A percentile compares a stretch with the other conserved stretches of the same genome.
Evolutionary conservation across 1,284 basidiomycete species (phyloP).

Genomic region (Boletellus deceptivus): DNA sequence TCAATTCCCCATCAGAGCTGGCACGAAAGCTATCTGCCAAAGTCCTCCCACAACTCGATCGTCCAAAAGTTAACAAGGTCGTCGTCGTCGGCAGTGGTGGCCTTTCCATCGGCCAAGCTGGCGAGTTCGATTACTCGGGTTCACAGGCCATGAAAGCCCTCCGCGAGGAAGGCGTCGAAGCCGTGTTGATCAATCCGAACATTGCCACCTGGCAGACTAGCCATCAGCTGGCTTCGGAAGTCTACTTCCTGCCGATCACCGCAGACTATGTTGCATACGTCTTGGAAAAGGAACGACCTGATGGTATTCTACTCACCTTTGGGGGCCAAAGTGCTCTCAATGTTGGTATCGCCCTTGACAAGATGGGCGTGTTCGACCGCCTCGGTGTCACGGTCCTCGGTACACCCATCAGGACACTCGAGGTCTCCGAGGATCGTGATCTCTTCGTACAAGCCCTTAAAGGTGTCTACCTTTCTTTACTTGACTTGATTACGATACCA

Average conservation of each 20-base stretch:
- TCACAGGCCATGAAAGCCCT: conserved; percentile 99
- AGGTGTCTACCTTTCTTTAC: conserved; percentile 47
- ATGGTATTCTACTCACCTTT: conserved; percentile 96
- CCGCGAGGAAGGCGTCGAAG: conserved; percentile 92
- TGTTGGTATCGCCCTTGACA: conserved; percentile 96
- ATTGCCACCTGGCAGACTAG: conserved; percentile 98
- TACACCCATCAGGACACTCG: conserved; percentile 92
- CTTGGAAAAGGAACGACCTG: conserved; percentile 96
- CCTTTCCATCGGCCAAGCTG: conserved; percentile 96
- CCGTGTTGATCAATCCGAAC: conserved; percentile 96
- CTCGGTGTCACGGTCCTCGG: conserved; percentile 94
- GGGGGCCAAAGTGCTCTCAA: conserved; percentile 98
- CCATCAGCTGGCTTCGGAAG: conserved; percentile 92
- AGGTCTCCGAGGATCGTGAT: conserved; percentile 96
- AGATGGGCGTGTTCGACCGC: conserved; percentile 96
- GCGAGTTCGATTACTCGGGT: conserved; percentile 99
- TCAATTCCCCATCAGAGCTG: conserved; percentile 90
- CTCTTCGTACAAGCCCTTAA: conserved; percentile 97
- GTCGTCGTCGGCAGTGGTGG: conserved; percentile 97
- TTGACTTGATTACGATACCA: background rate
- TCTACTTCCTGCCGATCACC: conserved; percentile 98
- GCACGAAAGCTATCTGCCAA: conserved; percentile 89
- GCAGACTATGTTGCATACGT: conserved; percentile 98
- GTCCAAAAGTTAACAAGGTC: conserved; percentile 92
- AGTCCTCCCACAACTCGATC: conserved; percentile 83